Conservation (phyloP, 2,329 filamentous ascomycete genomes). For the Epichloe baconii region DNA sequence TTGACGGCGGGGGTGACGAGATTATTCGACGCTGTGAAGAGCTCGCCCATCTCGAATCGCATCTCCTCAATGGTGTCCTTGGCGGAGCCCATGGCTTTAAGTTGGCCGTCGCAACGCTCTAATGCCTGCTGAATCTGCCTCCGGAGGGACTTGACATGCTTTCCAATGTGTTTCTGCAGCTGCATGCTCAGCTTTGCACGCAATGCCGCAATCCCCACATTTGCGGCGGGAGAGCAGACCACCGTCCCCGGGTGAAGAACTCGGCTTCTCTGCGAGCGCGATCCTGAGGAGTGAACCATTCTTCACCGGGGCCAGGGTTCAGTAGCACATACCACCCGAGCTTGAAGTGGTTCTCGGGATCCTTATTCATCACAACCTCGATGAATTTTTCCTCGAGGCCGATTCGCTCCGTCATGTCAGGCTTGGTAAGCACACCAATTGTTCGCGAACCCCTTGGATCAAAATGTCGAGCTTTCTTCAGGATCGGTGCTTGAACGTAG, state of each 20-base stretch:
- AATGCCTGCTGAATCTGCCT: constrained; percentile 37
- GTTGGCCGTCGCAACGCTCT: constrained; percentile 34
- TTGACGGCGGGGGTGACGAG: constrained; percentile 40
- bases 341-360: constrained; percentile 35
- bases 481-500: constrained; percentile 38
- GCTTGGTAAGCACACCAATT: constrained; percentile 40
- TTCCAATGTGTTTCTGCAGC: constrained; percentile 38
- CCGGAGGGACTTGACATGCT: constrained; percentile 36
- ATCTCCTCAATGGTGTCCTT: constrained; percentile 41
- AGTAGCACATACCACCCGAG: constrained; percentile 39
- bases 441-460: constrained; percentile 35
- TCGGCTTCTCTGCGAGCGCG: constrained; percentile 30
- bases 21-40: constrained; percentile 39
- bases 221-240: constrained; percentile 31
- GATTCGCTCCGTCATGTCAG: constrained; percentile 38
- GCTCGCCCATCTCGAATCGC: constrained; percentile 38
- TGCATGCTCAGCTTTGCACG: constrained; percentile 36
- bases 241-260: constrained; percentile 37
- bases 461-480: constrained; percentile 36
- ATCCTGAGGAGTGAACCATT: constrained; percentile 29
- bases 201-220: constrained; percentile 33
- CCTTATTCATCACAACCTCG: constrained; percentile 37
- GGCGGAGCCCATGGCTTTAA: constrained; percentile 35
- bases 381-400: constrained; percentile 41
- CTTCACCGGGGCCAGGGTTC: constrained; percentile 34